Evolutionary conservation across 805 yeast species (phyloP), one percentile per base, ranked within the genome.

Genomic region (Cyberlindnera maritima): DNA sequence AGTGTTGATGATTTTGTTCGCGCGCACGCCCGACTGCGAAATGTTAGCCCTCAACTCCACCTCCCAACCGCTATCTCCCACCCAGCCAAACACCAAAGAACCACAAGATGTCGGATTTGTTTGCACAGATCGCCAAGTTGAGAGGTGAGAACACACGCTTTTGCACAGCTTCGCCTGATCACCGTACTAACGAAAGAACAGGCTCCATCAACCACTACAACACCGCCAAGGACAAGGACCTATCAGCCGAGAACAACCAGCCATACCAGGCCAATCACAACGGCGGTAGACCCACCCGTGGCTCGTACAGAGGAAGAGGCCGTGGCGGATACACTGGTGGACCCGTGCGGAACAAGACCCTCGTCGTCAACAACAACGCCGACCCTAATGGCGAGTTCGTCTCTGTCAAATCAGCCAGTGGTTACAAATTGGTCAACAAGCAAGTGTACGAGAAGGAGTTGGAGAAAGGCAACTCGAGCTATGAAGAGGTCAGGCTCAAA

Each of bases 391-490:
- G 60, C 20, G 54, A 57, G 15, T 65, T 63, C 45, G 60, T 70
- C 7, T 57, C 68, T 0, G 60, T 63, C 9, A 61, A 61, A 18
- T 64, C 71, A 2, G 56, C 62, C 31, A 66, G 69, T 25, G 72
- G 75, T 4, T 59, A 67, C 63, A 60, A 70, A 14, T 54, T 74
- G n/a, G 70, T 72, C 2, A 72, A 65, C 46, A 61, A 67, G 31
- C 60, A 57, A 7, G 50, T 70, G 1, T 71, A 66, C 47, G 67
- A 69, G 20, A 53, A 66, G 31, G 69, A 70, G 15, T 49, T 59
- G 32, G 48, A 52, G 48, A 54, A 52, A 49, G 38, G 53, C 36
- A 45, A 52, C n/a, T 29, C 54, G 34, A 48, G 58, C 2, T 55
- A 48, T n/a, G 61, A 60, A 17, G 59, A 58, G 44, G 51, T 57